Conservation (phyloP, 805 yeast species). For the Cyberlindnera euphorbiiphila region DNA sequence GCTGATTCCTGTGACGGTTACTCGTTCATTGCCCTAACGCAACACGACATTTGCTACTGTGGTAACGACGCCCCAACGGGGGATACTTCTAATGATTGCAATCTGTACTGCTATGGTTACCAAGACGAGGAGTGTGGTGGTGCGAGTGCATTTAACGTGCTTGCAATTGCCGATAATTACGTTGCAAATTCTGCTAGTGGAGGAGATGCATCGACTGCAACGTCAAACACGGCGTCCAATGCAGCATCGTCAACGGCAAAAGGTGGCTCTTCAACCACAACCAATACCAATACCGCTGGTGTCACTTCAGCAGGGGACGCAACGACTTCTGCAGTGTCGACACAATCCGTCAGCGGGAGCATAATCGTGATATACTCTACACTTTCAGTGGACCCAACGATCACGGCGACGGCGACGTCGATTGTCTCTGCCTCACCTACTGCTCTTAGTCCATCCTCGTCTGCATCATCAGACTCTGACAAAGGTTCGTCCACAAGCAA, state of each 20-base stretch:
- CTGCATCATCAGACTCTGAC: constrained; percentile 10
- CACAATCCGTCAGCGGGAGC: constrained; percentile 16
- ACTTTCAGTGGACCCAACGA: constrained; percentile 17
- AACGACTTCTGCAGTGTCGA: constrained; percentile 25
- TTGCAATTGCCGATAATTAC: constrained; percentile 14
- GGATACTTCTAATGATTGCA: constrained; percentile 32
- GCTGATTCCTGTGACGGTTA: constrained; percentile 37
- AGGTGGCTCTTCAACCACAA: constrained; percentile 3
- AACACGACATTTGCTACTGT: constrained; percentile 55
- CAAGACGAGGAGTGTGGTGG: constrained; percentile 62
- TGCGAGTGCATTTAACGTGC: constrained; percentile 43
- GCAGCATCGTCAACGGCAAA: too few species aligned
- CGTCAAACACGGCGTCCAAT: too few species aligned
- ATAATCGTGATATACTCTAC: constrained; percentile 24
- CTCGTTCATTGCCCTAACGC: constrained; percentile 42
- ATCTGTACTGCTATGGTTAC: constrained; percentile 52
- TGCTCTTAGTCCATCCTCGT: too few species aligned
- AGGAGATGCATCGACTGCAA: too few species aligned
- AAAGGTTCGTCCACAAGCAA: constrained; percentile 4
- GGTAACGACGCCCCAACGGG: constrained; percentile 45
- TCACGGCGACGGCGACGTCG: constrained; percentile 13
- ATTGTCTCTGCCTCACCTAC: constrained; percentile 18
- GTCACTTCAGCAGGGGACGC: constrained; percentile 22
- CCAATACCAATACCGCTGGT: neutral
- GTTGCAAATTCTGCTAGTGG: constrained; percentile 1